phyloP scores from a whole-genome alignment of 148 eudicot species.

The Vaccinium vitisidaea region DNA sequence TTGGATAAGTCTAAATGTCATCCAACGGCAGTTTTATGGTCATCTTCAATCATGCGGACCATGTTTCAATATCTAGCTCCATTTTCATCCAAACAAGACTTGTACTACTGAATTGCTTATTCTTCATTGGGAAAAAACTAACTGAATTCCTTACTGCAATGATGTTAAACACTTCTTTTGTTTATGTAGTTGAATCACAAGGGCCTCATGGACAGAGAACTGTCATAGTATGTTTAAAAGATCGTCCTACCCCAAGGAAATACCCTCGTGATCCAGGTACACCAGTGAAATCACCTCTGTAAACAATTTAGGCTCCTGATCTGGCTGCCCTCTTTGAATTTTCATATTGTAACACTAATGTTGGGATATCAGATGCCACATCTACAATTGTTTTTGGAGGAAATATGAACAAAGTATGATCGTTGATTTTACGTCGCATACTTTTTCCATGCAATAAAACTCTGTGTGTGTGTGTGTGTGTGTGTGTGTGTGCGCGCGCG shows the following conservation, averaged over 20 bases:
- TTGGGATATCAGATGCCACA: neutral
- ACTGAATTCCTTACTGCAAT: neutral
- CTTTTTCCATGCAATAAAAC: neutral
- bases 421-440: neutral
- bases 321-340: constrained; percentile 10
- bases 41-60: neutral
- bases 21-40: constrained; percentile 2
- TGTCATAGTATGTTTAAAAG: constrained; percentile 71
- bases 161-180: constrained; percentile 10
- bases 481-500: too few relatives aligned
- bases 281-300: constrained; percentile 78
- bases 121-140: neutral
- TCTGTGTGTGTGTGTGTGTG: neutral
- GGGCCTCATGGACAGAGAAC: constrained; percentile 90
- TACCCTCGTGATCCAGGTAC: constrained; percentile 93
- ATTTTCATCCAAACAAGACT: neutral
- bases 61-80: neutral
- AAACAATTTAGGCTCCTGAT: constrained; percentile 27
- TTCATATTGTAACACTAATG: neutral
- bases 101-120: neutral
- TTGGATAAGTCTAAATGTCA: neutral
- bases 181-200: constrained; percentile 68
- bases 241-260: constrained; percentile 62
- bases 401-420: constrained; percentile 7
- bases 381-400: neutral